Conservation (phyloP, 2,329 filamentous ascomycete species). For the Colletotrichum sidae region DNA sequence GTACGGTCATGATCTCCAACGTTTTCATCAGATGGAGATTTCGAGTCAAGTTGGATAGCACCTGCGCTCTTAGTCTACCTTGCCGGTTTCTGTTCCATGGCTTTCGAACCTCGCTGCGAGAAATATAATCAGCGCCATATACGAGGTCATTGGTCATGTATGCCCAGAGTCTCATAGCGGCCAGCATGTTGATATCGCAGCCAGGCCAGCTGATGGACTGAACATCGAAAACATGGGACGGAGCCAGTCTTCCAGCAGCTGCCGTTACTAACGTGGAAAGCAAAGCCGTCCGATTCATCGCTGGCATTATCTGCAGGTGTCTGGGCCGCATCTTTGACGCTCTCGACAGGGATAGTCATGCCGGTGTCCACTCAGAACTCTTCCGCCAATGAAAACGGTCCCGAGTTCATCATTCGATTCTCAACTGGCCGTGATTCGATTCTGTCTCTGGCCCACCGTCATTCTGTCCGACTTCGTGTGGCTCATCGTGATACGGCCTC, state of each 20-base stretch:
- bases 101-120: too few relatives aligned
- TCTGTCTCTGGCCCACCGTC: slow-evolving; percentile 8
- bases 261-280: slow-evolving; percentile 29
- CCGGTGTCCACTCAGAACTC: slow-evolving; percentile 15
- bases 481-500: slow-evolving; percentile 8
- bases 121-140: too few relatives aligned
- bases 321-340: slow-evolving; percentile 27
- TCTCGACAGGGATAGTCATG: slow-evolving; percentile 22
- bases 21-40: too few relatives aligned
- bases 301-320: slow-evolving; percentile 31
- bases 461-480: slow-evolving; percentile 11
- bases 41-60: too few relatives aligned
- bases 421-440: slow-evolving; percentile 4
- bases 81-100: too few relatives aligned
- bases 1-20: too few relatives aligned
- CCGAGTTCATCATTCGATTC: slow-evolving; percentile 9
- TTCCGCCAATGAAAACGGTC: slow-evolving; percentile 25
- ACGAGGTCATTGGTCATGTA: too few relatives aligned
- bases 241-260: slow-evolving; percentile 30
- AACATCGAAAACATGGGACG: not conserved
- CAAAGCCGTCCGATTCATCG: slow-evolving; percentile 31
- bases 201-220: too few relatives aligned
- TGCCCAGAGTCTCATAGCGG: too few relatives aligned
- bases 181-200: too few relatives aligned
- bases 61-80: too few relatives aligned